Base-by-base conservation (phyloP, 495 filamentous ascomycete genomes). In the Penicillium roqueforti region DNA sequence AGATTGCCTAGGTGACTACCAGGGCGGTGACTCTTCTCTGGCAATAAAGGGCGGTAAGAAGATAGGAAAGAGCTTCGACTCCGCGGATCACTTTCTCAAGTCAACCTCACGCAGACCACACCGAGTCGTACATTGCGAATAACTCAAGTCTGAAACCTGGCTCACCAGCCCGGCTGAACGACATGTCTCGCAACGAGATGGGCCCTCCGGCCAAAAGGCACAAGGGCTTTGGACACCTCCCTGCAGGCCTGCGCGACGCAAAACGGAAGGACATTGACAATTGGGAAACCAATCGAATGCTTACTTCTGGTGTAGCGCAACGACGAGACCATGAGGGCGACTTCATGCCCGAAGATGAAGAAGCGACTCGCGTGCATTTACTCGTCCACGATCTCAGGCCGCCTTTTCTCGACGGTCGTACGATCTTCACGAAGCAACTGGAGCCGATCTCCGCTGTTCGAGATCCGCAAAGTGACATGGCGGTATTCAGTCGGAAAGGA, bases 211-310 rank as follows among this genome's bases (percentile, higher is more conserved):
- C 73, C 56, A 76, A 76, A 59, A 60, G 72, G 65, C 74, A 63
- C 51, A 76, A 76, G 57, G 70, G 65, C 58, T 66, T 67, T 51
- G 58, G 56, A 14, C 67, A 72, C 50, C 67, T 75, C 5, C 72
- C 72, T 34, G 53, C 63, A 41, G 61, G 65, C 16, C 60, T 76
- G n/a, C 73, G 72, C 59, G 71, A 77, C 52, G 75, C 73, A 67
- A 92, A 87, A 69, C 89, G 95, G 71, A 92, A 91, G 66, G 93
- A 97, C 65, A 87, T 88, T 22, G 93, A 98, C 76, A 91, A 90
- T 25, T 98, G 93, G 93, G 93, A 98, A 68, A 92, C 91, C 14
- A 97, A 99, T 71, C 89, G 93, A 34, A 97, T 99, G 95, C 83
- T 97, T 39, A 95, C 91, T 0, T 96, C 91, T 11, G 92, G 91